Conservation (phyloP, 345 rosid species). For the Zanthoxylum bungeanum region DNA sequence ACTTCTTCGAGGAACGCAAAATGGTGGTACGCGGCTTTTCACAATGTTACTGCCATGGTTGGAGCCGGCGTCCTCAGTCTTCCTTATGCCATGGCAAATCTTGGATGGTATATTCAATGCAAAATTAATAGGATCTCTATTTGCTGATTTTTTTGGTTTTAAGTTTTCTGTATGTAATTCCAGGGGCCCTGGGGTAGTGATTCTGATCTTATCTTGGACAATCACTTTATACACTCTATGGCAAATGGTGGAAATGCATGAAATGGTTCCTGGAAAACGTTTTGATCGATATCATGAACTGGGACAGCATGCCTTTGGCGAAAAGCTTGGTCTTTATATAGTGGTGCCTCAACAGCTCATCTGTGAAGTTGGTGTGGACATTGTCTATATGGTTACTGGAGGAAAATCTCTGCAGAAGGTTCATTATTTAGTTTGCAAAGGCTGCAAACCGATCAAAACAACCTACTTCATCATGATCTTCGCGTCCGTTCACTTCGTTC, state of each 20-base stretch:
- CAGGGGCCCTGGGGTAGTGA: slow-evolving; percentile 59
- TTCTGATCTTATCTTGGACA: slow-evolving; percentile 46
- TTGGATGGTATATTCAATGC: slow-evolving; percentile 51
- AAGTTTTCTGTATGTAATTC: not conserved
- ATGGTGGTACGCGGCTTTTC: slow-evolving; percentile 87
- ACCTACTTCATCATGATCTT: slow-evolving; percentile 73
- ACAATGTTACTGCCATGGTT: slow-evolving; percentile 90
- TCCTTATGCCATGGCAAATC: slow-evolving; percentile 73
- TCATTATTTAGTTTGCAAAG: slow-evolving; percentile 39
- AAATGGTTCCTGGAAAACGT: slow-evolving; percentile 71
- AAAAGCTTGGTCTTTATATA: slow-evolving; percentile 73
- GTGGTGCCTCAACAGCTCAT: slow-evolving; percentile 81
- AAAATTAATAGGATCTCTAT: not conserved
- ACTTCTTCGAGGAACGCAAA: slow-evolving; percentile 71
- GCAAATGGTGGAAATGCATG: slow-evolving; percentile 95
- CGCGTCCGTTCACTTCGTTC: slow-evolving; percentile 75
- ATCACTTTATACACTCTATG: slow-evolving; percentile 62
- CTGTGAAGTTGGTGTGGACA: slow-evolving; percentile 60
- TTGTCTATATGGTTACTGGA: slow-evolving; percentile 87
- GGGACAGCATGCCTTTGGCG: slow-evolving; percentile 78
- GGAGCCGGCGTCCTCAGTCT: slow-evolving; percentile 83
- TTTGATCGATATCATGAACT: slow-evolving; percentile 81
- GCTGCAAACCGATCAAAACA: slow-evolving; percentile 42
- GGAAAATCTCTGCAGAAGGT: slow-evolving; percentile 67
- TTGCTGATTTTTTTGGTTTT: not conserved